Evolutionary conservation across 768 basidiomycete genomes (phyloP), one percentile per base, ranked within the genome.

Genomic region (Lyophyllum shimeji): DNA sequence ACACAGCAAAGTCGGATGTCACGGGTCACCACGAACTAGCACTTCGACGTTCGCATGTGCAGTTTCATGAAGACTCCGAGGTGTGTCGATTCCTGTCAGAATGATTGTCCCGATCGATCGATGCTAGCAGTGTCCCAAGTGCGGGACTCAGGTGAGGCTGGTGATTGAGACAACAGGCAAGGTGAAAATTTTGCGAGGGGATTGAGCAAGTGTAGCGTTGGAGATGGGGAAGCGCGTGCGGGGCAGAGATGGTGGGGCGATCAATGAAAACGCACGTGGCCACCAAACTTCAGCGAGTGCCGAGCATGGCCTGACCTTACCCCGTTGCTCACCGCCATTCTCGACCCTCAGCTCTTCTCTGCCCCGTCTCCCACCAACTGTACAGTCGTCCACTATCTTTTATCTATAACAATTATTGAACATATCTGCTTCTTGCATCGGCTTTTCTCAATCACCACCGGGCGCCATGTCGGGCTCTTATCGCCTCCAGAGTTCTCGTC

Each of bases 401-500:
- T 55, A 46, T 40, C 50, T 50, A 52, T 59, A n/a, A n/a, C 61
- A 53, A 27, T 13, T 20, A 27, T 40, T 13, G 37, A 27, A 25
- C 8, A 18, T 6, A 46, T 17, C 33, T 47, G n/a, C 34, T 46
- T 39, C 1, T n/a, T 33, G 20, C 33, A 18, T 31, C 34, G 5
- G 12, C 40, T 21, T 37, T 50, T 24, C 24, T 27, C 34, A 50
- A 29, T 43, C 49, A n/a, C 24, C 49, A 58, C 49, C 48, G 46
- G 46, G 52, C 55, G 60, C 58, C 58, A 85, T 87, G 86, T 84
- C 83, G 53, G 75, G 76, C 57, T 73, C 84, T 33, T 84, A 89
- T 73, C 80, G 80, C 60, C 74, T 90, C 44, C 81, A 89, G 68
- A 75, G 83, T 0, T 80, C 86, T 33, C 83, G 85, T 37, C 81